Percentiles rank a stretch among this genome's conserved stretches.
Evolutionary conservation across 2,329 filamentous ascomycete genomes (phyloP).

Genomic region (Trichoderma gracile): DNA sequence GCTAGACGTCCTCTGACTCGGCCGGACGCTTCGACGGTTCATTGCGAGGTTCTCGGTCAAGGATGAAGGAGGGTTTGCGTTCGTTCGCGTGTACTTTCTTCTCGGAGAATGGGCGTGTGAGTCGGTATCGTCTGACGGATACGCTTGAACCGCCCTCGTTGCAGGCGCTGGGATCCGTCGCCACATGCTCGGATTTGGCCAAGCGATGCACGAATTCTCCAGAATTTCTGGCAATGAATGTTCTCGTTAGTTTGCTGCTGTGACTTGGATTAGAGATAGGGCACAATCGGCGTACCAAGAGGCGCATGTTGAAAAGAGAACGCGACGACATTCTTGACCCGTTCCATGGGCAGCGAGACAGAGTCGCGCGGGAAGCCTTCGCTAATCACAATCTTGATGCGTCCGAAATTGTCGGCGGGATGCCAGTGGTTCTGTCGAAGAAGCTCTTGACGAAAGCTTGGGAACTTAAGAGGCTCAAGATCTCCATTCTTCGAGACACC

Average conservation of each 20-base stretch:
- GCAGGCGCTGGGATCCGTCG: constrained; percentile 47
- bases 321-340: constrained; percentile 69
- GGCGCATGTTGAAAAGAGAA: constrained; percentile 89
- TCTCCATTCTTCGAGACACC: constrained; percentile 59
- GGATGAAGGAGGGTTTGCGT: background rate
- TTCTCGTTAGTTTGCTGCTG: background rate
- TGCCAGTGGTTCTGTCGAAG: constrained; percentile 72
- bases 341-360: constrained; percentile 57
- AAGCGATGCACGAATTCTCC: constrained; percentile 72
- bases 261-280: background rate
- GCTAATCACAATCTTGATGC: constrained; percentile 74
- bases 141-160: constrained; percentile 45
- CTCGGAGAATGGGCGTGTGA: constrained; percentile 65
- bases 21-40: background rate
- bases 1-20: background rate
- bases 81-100: constrained; percentile 32
- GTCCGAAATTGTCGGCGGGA: constrained; percentile 67
- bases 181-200: constrained; percentile 76
- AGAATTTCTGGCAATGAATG: constrained; percentile 56
- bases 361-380: constrained; percentile 66
- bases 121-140: constrained; percentile 51
- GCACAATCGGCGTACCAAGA: constrained; percentile 52
- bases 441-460: constrained; percentile 68
- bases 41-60: background rate
- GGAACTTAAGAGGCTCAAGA: constrained; percentile 67